A percentile compares a stretch with the other conserved stretches of the same genome.
Conservation (phyloP, 768 basidiomycete genomes). For the Porpolomopsis calyptriformis region DNA sequence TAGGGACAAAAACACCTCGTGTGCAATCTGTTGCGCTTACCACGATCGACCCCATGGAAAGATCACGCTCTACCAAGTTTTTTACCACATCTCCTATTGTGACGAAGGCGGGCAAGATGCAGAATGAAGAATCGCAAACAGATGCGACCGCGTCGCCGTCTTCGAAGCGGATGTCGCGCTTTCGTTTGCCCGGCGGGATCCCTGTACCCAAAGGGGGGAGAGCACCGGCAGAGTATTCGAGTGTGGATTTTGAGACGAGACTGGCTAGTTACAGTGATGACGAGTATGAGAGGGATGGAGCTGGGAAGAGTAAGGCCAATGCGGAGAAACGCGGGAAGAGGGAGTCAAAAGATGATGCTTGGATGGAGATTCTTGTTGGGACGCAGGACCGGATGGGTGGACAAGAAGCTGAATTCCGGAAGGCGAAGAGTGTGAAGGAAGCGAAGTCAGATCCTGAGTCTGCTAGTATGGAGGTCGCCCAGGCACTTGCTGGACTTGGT, state of each 20-base stretch:
- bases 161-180: conserved; percentile 38
- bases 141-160: conserved; percentile 23
- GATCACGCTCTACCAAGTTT: neutral
- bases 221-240: conserved; percentile 67
- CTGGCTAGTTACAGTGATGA: conserved; percentile 54
- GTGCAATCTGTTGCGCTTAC: conserved; percentile 1
- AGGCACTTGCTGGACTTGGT: conserved; percentile 52
- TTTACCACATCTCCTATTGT: neutral
- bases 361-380: conserved; percentile 80
- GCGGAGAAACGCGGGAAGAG: conserved; percentile 36
- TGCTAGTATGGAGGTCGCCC: conserved; percentile 62
- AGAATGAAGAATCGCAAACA: conserved; percentile 26
- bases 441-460: conserved; percentile 49
- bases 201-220: conserved; percentile 47
- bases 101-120: conserved; percentile 13
- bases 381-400: conserved; percentile 39
- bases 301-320: conserved; percentile 27
- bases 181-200: conserved; percentile 44
- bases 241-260: conserved; percentile 75
- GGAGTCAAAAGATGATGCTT: conserved; percentile 58
- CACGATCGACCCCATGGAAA: conserved; percentile 10
- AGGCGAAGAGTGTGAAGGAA: conserved; percentile 24
- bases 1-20: conserved; percentile 20
- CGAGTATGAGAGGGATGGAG: conserved; percentile 24
- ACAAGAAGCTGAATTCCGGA: conserved; percentile 38